Evolutionary conservation across 176 grass and related monocot species (phyloP).

Genomic region (Poa pratensis): DNA sequence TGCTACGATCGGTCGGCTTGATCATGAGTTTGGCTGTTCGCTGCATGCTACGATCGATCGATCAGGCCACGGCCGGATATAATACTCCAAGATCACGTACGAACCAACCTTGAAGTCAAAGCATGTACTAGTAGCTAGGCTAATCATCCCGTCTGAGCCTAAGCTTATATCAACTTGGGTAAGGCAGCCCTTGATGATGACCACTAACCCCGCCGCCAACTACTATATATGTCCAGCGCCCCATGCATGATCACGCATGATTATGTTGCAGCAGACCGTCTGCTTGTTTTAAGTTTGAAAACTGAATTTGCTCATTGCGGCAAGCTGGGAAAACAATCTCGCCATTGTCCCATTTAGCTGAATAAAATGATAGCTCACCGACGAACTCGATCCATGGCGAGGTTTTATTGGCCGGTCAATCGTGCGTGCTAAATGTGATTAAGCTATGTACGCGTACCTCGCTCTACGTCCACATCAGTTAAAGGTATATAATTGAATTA

Average conservation of each 20-base stretch:
- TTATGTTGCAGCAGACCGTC: neutral
- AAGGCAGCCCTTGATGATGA: conserved; percentile 18
- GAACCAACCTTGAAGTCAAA: conserved; percentile 45
- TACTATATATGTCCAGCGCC: too few species aligned
- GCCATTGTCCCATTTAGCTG: too few species aligned
- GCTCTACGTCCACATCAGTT: neutral
- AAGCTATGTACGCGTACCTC: neutral
- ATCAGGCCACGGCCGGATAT: too few species aligned
- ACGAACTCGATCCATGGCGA: neutral
- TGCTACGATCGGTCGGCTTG: neutral
- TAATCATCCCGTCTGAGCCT: conserved; percentile 25
- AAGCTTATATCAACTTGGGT: neutral
- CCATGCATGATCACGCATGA: conserved; percentile 7
- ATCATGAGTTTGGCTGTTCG: conserved; percentile 24
- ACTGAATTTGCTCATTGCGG: neutral
- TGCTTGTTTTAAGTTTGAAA: neutral
- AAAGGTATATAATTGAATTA: too few species aligned
- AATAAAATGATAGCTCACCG: neutral
- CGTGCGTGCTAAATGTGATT: neutral
- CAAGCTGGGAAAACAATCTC: too few species aligned
- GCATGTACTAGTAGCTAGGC: conserved; percentile 30
- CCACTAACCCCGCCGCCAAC: too few species aligned
- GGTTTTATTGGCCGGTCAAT: neutral
- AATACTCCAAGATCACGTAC: conserved; percentile 37
- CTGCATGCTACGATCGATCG: conserved; percentile 4